Base-by-base conservation (phyloP, 495 filamentous ascomycete genomes). In the Glonium stellatum region DNA sequence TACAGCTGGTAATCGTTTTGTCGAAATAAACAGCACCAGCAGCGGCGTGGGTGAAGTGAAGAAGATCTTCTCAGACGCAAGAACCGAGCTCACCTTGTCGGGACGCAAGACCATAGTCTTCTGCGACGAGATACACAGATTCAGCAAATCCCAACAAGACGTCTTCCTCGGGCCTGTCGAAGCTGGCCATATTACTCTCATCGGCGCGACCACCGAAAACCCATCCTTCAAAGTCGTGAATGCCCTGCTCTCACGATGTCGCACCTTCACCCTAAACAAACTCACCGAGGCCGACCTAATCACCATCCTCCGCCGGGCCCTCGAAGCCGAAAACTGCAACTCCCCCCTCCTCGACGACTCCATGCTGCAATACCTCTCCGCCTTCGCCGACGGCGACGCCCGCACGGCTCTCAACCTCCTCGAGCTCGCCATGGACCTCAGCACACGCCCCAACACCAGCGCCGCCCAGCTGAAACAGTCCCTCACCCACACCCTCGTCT, bases 151-250 rank as follows among this genome's bases (percentile, higher is more conserved):
- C 0, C 93, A 98, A 71, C 93, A 98, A 64, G 93, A 98, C 75
- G 89, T 96, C 1, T 97, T 97, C 64, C 73, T 98, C 9, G 90
- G 88, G 4, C 92, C 92, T 0, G 93, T 98, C 2, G 93, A 98
- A 68, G 85, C 86, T 10, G 93, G 93, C 9, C 86, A 88, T 35
- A 84, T 97, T 64, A 95, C 90, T 6, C 78, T 98, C 42, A 95
- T 97, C 62, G 93, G 91, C 25, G 93, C 93, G 25, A 97, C 93
- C 9, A 98, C 93, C 1, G 93, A 98, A 70, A 98, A 98, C 69
- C 93, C 93, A 0, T 89, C 85, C 22, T 98, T 98, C 77, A 96
- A 96, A 69, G 83, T 98, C 46, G 87, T 95, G 67, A 86, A 83
- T 61, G 90, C 93, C 1, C 78, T 98, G 35, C 78, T 97, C 12